Evolutionary conservation across 176 grass and related monocot species (phyloP).

Genomic region (Zea luxurians): DNA sequence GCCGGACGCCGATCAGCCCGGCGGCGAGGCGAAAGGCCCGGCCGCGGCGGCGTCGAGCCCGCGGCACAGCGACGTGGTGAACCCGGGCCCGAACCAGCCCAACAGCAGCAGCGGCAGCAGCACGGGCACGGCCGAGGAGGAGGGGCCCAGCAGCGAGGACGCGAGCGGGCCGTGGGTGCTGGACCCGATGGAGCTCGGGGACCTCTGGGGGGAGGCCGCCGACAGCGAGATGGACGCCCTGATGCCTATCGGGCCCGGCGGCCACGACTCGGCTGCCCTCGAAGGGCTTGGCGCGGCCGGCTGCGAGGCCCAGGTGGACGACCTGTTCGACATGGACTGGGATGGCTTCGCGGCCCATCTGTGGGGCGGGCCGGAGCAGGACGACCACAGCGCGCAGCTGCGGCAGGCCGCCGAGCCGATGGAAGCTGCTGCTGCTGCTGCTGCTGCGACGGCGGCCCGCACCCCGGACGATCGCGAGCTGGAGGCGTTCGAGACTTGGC

Average conservation of each 20-base stretch:
- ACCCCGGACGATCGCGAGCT: constrained; percentile 45
- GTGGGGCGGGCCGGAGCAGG: constrained; percentile 34
- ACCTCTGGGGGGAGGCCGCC: constrained; percentile 30
- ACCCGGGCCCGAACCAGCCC: constrained; percentile 48
- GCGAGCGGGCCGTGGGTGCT: constrained; percentile 33
- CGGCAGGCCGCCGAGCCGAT: background rate
- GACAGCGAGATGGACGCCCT: constrained; percentile 57
- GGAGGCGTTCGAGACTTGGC: constrained; percentile 59
- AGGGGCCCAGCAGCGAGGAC: constrained; percentile 34
- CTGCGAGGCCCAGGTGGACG: constrained; percentile 32
- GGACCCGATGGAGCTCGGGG: constrained; percentile 9
- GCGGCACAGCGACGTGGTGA: constrained; percentile 46
- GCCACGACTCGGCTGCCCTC: too few relatives aligned
- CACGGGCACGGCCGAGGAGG: background rate
- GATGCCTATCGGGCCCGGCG: background rate
- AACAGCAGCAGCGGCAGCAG: constrained; percentile 7
- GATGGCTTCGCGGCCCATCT: constrained; percentile 55
- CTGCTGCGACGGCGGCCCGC: background rate
- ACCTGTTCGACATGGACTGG: constrained; percentile 73
- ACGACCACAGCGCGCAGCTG: background rate
- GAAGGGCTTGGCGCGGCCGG: background rate
- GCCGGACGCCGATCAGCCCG: too few relatives aligned
- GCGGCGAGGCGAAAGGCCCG: background rate
- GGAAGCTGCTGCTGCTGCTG: background rate
- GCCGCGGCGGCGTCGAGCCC: background rate